A percentile compares a stretch with the other conserved stretches of the same genome.
phyloP scores from a whole-genome alignment of 2,329 filamentous ascomycete genomes.

The Colletotrichum godetiae region DNA sequence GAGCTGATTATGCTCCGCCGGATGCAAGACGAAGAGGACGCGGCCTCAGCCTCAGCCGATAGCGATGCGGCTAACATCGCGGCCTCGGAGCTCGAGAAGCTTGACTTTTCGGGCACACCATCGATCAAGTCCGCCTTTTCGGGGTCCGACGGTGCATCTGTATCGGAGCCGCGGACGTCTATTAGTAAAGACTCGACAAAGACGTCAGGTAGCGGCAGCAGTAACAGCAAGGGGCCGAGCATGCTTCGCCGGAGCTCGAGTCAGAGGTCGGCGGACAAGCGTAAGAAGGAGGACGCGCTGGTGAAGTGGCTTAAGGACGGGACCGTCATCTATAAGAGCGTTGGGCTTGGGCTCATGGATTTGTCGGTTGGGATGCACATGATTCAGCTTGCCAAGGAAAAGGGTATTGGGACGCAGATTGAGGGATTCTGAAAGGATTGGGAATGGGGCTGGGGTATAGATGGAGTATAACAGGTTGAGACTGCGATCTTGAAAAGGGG shows the following conservation, averaged over 20 bases:
- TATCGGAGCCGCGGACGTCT: slow-evolving; percentile 36
- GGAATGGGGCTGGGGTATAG: neutral
- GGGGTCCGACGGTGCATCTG: slow-evolving; percentile 6
- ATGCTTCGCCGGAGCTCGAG: slow-evolving; percentile 29
- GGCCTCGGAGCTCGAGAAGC: slow-evolving; percentile 49
- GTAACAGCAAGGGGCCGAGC: slow-evolving; percentile 16
- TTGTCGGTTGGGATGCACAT: slow-evolving; percentile 70
- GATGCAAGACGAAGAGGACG: slow-evolving; percentile 52
- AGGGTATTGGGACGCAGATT: slow-evolving; percentile 64
- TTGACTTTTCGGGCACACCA: slow-evolving; percentile 40
- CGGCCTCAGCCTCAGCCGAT: slow-evolving; percentile 44
- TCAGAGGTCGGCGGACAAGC: slow-evolving; percentile 45
- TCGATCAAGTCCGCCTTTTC: slow-evolving; percentile 32
- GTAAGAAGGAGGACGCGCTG: slow-evolving; percentile 61
- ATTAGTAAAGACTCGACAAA: slow-evolving; percentile 33
- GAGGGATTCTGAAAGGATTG: slow-evolving; percentile 57
- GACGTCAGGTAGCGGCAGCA: neutral
- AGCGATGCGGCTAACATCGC: slow-evolving; percentile 44
- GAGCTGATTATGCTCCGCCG: slow-evolving; percentile 76
- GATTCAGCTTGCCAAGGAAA: slow-evolving; percentile 65
- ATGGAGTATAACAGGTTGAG: too few relatives aligned
- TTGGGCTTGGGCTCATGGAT: slow-evolving; percentile 75
- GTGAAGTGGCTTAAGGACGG: slow-evolving; percentile 68
- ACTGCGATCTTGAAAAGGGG: too few relatives aligned
- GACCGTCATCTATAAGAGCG: slow-evolving; percentile 77